phyloP scores from a whole-genome alignment of 371 early-diverging fungal genomes.

The Encephalitozoon intestinalis region DNA sequence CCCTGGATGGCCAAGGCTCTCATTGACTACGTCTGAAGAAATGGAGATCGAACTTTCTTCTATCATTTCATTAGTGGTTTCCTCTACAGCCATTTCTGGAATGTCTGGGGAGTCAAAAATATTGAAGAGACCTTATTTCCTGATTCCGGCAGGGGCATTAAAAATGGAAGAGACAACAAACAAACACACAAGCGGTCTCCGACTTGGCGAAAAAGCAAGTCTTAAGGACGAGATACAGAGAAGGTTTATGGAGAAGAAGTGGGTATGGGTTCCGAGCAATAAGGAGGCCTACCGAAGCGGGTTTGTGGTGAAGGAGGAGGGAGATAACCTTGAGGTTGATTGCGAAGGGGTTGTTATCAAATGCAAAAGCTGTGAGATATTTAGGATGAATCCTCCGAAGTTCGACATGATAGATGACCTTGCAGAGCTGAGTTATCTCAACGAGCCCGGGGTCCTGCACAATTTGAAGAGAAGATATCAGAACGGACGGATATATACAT shows the following conservation, averaged over 20 bases:
- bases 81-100: not conserved
- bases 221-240: not conserved
- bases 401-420: conserved; percentile 94
- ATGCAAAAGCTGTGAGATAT: conserved; percentile 68
- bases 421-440: conserved; percentile 86
- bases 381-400: conserved; percentile 96
- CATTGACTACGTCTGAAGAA: not conserved
- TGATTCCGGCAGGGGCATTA: not conserved
- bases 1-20: not conserved
- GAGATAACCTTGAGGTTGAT: conserved; percentile 66
- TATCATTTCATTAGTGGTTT: not conserved
- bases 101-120: not conserved
- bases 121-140: not conserved
- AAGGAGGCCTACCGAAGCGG: conserved; percentile 76
- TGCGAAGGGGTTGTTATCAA: conserved; percentile 66
- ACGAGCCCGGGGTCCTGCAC: conserved; percentile 93
- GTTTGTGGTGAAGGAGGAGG: conserved; percentile 69
- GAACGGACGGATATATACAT: conserved; percentile 87
- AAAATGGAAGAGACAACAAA: not conserved
- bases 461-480: conserved; percentile 80
- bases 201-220: not conserved
- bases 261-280: conserved; percentile 62
- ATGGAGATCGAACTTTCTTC: not conserved
- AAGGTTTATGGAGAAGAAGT: conserved; percentile 40
- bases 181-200: not conserved